phyloP scores from a whole-genome alignment of 2,329 filamentous ascomycete genomes.

The Fusarium pilosicola region DNA sequence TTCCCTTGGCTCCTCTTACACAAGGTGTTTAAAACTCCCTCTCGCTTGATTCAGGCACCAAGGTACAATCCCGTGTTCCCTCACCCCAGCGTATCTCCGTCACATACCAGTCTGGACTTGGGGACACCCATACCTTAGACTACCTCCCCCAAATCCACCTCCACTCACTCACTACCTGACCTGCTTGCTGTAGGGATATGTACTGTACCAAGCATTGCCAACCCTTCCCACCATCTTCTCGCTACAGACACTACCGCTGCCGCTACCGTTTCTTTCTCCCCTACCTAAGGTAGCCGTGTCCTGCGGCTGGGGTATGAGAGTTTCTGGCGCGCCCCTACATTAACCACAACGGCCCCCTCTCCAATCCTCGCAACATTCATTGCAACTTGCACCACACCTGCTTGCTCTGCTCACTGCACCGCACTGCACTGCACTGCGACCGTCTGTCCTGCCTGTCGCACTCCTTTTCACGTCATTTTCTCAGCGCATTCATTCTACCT shows the following conservation, averaged over 20 bases:
- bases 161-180: background rate
- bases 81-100: slow-evolving; percentile 25
- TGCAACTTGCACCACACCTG: slow-evolving; percentile 42
- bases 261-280: slow-evolving; percentile 34
- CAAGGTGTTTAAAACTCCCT: slow-evolving; percentile 29
- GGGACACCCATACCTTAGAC: slow-evolving; percentile 27
- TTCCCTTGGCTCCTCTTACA: slow-evolving; percentile 26
- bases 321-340: slow-evolving; percentile 37
- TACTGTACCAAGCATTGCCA: slow-evolving; percentile 9
- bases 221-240: slow-evolving; percentile 28
- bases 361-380: slow-evolving; percentile 36
- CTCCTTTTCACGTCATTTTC: slow-evolving; percentile 32
- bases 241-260: slow-evolving; percentile 33
- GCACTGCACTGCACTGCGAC: slow-evolving; percentile 13
- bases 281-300: slow-evolving; percentile 21
- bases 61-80: slow-evolving; percentile 24
- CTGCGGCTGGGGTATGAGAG: slow-evolving; percentile 11
- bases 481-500: slow-evolving; percentile 21
- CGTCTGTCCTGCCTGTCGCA: slow-evolving; percentile 35
- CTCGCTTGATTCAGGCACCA: slow-evolving; percentile 30
- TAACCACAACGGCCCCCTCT: slow-evolving; percentile 35
- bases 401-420: slow-evolving; percentile 1
- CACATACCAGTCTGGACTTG: slow-evolving; percentile 32
- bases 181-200: background rate
- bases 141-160: background rate